phyloP scores from a whole-genome alignment of 2,329 filamentous ascomycete species.

The Fusarium luffae region DNA sequence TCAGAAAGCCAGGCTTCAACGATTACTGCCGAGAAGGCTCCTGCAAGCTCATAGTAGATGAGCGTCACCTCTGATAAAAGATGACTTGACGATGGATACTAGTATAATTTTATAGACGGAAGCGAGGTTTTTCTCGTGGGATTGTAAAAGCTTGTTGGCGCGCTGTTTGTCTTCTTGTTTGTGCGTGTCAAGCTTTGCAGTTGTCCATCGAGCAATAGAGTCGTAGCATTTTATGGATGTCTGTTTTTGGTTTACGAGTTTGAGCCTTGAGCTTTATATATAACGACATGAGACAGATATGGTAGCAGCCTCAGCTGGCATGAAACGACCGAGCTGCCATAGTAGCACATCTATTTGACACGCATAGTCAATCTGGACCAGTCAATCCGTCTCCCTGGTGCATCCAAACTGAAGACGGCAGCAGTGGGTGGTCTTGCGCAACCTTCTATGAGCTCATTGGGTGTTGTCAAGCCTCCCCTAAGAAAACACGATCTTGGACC shows the following conservation, averaged over 20 bases:
- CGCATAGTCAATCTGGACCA: neutral
- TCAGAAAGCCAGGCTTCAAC: conserved; percentile 1
- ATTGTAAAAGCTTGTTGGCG: conserved; percentile 25
- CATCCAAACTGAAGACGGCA: neutral
- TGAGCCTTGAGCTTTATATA: conserved; percentile 34
- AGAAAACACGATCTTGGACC: neutral
- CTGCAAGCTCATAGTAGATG: conserved; percentile 15
- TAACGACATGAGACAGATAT: neutral
- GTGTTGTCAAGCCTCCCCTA: neutral
- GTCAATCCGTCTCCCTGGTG: neutral
- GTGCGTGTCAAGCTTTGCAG: conserved; percentile 22
- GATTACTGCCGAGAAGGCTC: conserved; percentile 25
- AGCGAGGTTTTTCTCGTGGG: conserved; percentile 20
- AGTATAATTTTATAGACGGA: conserved; percentile 36
- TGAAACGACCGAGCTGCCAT: neutral
- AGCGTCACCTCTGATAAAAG: conserved; percentile 6
- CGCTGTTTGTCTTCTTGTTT: conserved; percentile 27
- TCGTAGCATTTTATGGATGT: conserved; percentile 41
- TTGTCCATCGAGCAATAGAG: conserved; percentile 6
- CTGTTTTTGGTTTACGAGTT: conserved; percentile 39
- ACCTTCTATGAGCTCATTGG: neutral
- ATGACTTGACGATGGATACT: conserved; percentile 44
- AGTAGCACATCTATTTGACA: neutral
- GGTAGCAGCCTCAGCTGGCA: neutral
- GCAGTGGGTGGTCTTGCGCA: neutral